Conservation (phyloP, 805 yeast genomes). For the Suhomyces faveliae region DNA sequence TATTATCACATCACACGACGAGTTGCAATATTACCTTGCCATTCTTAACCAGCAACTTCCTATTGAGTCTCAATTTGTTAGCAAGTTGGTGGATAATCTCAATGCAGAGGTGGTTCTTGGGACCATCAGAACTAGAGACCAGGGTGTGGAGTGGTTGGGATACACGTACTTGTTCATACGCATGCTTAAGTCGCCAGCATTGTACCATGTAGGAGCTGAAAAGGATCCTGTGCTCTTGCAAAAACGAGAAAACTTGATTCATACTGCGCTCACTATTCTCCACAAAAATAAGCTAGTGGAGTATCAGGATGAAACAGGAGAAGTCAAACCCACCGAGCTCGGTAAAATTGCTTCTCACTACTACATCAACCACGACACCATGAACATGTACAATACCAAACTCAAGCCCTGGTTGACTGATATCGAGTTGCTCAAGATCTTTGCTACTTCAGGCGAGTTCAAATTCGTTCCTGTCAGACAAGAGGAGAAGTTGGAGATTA, state of each 20-base stretch:
- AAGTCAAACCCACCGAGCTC: slow-evolving; percentile 49
- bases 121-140: slow-evolving; percentile 53
- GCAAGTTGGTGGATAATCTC: slow-evolving; percentile 65
- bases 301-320: slow-evolving; percentile 52
- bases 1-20: slow-evolving; percentile 82
- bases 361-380: slow-evolving; percentile 75
- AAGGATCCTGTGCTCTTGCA: slow-evolving; percentile 50
- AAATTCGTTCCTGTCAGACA: slow-evolving; percentile 77
- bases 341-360: slow-evolving; percentile 86
- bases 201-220: slow-evolving; percentile 74
- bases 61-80: slow-evolving; percentile 82
- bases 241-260: slow-evolving; percentile 66
- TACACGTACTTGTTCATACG: slow-evolving; percentile 77
- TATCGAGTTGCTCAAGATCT: slow-evolving; percentile 73
- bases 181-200: slow-evolving; percentile 67
- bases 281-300: slow-evolving; percentile 54
- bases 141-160: slow-evolving; percentile 79
- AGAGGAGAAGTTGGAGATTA: slow-evolving; percentile 78
- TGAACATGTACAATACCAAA: slow-evolving; percentile 60
- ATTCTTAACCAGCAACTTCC: slow-evolving; percentile 89
- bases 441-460: slow-evolving; percentile 84
- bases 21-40: slow-evolving; percentile 84
- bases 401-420: slow-evolving; percentile 64
- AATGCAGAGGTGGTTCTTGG: slow-evolving; percentile 89
- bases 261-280: slow-evolving; percentile 69